Percentiles rank a stretch among this genome's conserved stretches.
Conservation (phyloP, 148 eudicot species). For the Persicaria maculosa region DNA sequence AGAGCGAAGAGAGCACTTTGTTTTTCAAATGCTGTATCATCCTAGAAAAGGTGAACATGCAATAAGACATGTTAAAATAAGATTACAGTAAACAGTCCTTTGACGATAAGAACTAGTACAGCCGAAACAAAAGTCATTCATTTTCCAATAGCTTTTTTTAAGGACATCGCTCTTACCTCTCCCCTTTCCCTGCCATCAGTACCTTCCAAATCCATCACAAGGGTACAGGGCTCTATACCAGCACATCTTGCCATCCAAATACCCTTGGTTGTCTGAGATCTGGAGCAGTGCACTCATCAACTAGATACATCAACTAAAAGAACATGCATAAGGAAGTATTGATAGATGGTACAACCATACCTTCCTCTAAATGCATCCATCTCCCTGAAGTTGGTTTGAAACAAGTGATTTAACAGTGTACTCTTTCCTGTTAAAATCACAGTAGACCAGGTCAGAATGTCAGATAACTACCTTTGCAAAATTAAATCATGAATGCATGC, state of each 20-base stretch:
- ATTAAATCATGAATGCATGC: constrained; percentile 1
- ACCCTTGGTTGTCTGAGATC: constrained; percentile 98
- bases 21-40: constrained; percentile 95
- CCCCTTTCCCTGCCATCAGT: constrained; percentile 99
- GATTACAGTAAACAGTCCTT: not conserved
- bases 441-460: constrained; percentile 4
- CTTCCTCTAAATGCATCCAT: constrained; percentile 98
- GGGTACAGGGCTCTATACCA: constrained; percentile 89
- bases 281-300: constrained; percentile 10
- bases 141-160: not conserved
- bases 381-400: constrained; percentile 84
- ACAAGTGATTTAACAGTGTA: constrained; percentile 80
- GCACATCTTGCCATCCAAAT: constrained; percentile 90
- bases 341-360: constrained; percentile 18
- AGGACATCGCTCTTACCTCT: constrained; percentile 46
- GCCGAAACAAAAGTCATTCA: not conserved
- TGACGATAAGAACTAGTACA: not conserved
- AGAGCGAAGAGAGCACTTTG: constrained; percentile 97
- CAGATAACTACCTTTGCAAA: not conserved
- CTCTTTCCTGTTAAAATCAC: constrained; percentile 68
- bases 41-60: constrained; percentile 35
- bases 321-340: not conserved
- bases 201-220: constrained; percentile 99
- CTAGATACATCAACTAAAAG: not conserved
- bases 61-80: not conserved